Evolutionary conservation across 2,329 filamentous ascomycete genomes (phyloP), one percentile per base, ranked within the genome.

Genomic region (Penicillium brasilianum): DNA sequence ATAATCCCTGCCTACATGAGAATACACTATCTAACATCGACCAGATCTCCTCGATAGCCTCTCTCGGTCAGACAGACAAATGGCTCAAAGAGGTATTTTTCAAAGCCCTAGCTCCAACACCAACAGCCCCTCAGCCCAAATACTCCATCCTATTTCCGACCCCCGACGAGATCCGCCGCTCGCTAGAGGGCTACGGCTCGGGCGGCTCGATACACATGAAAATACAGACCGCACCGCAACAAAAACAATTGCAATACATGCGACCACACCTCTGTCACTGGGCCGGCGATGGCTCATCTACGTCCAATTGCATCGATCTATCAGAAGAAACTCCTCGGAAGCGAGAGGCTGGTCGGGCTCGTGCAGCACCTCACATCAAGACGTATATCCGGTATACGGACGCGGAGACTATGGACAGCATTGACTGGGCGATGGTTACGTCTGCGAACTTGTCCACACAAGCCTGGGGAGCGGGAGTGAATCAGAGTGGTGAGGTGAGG

Each of bases 391-490:
- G 90, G 4, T 93, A 84, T 68, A 66, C 74, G 0, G 73, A 81
- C 53, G 37, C 67, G 4, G 60, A 70, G 14, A 64, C 55, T 2
- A 78, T 78, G 71, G 71, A 75, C 6, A 74, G 65, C 0, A 88
- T 96, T 41, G 90, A 95, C 71, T 97, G 93, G 93, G 92, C 91
- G 1, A 82, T 97, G 65, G 74, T 96, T 2, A 96, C 92, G 0
- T 95, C 91, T n/a, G 92, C 93, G n/a, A 97, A 96, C 68, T 75
- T 97, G 2, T 95, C 91, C 1, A 94, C 89, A 63, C 92, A 96
- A 76, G 93, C 93, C 0, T 97, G 93, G 93, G 93, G 93, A 1
- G 87, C 90, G 39, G 81, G 84, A 2, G 75, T 74, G 1, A 86
- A 84, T 62, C 74, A 80, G 3, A 79, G 82, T 0, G 86, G 85